These are phyloP conservation scores for Cystofilobasidium ferigula DNA, from an alignment of 768 basidiomycete species.

Conservation along the genomic window DNA sequence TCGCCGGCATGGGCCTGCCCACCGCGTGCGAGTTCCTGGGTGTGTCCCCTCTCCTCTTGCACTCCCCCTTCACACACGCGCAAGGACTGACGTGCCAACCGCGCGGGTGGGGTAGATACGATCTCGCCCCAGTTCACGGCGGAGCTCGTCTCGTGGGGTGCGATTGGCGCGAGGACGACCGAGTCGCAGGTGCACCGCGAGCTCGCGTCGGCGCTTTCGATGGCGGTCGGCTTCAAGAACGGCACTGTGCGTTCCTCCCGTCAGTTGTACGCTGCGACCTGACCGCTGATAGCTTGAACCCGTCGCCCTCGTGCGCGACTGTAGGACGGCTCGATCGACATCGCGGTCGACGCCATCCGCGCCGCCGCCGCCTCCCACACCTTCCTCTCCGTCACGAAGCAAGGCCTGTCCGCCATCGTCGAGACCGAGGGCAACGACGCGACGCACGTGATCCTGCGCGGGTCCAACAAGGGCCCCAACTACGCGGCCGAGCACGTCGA, in stretches of 20 bases:
- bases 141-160: conserved; percentile 82
- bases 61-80: not conserved
- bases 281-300: conserved; percentile 24
- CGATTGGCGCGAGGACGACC: conserved; percentile 82
- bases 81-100: not conserved
- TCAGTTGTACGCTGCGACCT: not conserved
- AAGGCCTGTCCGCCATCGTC: conserved; percentile 59
- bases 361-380: conserved; percentile 83
- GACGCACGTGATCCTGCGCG: conserved; percentile 73
- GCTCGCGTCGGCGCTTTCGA: conserved; percentile 59
- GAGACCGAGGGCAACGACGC: conserved; percentile 63
- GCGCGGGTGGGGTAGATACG: conserved; percentile 3
- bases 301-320: too few relatives aligned
- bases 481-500: conserved; percentile 68
- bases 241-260: conserved; percentile 46
- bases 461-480: conserved; percentile 80
- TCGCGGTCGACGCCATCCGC: conserved; percentile 88
- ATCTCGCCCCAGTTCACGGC: conserved; percentile 80
- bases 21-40: conserved; percentile 90
- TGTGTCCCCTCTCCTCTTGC: conserved; percentile 27
- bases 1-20: conserved; percentile 82
- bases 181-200: conserved; percentile 87
- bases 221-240: conserved; percentile 98
- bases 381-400: conserved; percentile 94
- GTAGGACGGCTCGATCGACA: conserved; percentile 69